Base-by-base conservation (phyloP, 2,329 filamentous ascomycete species). In the Claviceps capensis region DNA sequence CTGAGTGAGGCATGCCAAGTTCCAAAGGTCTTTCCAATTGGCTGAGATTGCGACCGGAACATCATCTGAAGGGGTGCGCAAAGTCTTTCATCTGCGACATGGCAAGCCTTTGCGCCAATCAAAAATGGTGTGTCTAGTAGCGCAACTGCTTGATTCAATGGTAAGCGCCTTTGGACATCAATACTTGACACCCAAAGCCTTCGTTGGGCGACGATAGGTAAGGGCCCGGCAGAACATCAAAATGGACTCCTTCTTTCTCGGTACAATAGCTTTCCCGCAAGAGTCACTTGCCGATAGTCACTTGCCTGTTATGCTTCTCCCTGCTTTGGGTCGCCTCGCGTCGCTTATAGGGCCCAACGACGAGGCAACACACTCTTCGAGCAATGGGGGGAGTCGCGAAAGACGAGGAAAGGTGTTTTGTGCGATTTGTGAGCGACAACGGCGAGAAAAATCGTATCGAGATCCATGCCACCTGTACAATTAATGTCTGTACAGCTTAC, bases 111-210 rank as follows among this genome's bases (percentile, higher is more conserved):
- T 41, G 50, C 46, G 38, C 57, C 58, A 60, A 60, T 60, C 57
- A 55, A 40, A 36, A 14, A 42, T 26, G 23, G 23, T 17, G 22
- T 7, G 41, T 14, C 22, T 38, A 48, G 44, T 43, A 53, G 48
- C 45, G 52, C 48, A 45, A 34, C 42, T 49, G 48, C 52, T 45
- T 48, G 52, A 58, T 60, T 58, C 55, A 55, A 58, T 50, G 48
- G 50, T 52, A 47, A 44, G 47, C 50, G 54, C 47, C 47, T 55
- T 60, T 60, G 58, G 58, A 60, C 58, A 60, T 57, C 57, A 60
- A 59, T 55, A 59, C 58, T 59, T 56, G 53, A 53, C 48, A 49
- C 42, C 49, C 43, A 30, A 53, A 38, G 50, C 49, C 51, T 48
- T 48, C 50, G 54, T 58, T 59, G 57, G 58, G 58, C 57, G 56